Evolutionary conservation across 106 monocot genomes (phyloP), one percentile per base, ranked within the genome.

Genomic region (Posidonia australis): DNA sequence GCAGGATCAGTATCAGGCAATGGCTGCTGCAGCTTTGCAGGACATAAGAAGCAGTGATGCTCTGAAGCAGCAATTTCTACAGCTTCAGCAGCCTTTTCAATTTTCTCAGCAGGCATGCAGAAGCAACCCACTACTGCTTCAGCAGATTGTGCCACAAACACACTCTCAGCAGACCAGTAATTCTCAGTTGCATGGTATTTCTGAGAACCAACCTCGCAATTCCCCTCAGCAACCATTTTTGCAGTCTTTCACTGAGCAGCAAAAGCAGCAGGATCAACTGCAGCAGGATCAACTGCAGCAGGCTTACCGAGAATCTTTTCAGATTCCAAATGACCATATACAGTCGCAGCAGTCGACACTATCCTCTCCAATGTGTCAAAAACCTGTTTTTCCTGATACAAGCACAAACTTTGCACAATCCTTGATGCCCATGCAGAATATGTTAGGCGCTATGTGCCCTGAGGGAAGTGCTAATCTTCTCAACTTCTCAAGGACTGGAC

Each of bases 71-170:
- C 96, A 82, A 45, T 83, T 70, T 67, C 26, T 98, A 44, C 77
- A 72, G 27, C 77, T 80, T 63, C 93, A 84, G 66, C 93, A 83
- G 56, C 72, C 85, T 64, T 76, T 79, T 46, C 90, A 86, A 43
- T 80, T 78, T 23, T 53, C 82, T n/a, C 86, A 96, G 41, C 78
- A 78, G 41, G 10, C 69, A 21, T 67, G 68, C 62, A 74, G 73
- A 44, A 67, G 58, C 45, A 86, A 57, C 44, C 72, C 73, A 24
- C 48, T 80, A 14, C 54, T 82, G 53, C 81, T 80, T 77, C 79
- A 85, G 63, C 87, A 87, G 68, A 66, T 82, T 62, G 16, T 72
- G 31, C 87, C 80, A 28, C 87, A 83, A 70, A 74, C 72, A n/a
- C 69, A 71, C 23, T 25, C 76, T 7, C 84, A 75, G 54, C 79